Base-by-base conservation (phyloP, 352 stramenopile species). In the Pythium dissimile region DNA sequence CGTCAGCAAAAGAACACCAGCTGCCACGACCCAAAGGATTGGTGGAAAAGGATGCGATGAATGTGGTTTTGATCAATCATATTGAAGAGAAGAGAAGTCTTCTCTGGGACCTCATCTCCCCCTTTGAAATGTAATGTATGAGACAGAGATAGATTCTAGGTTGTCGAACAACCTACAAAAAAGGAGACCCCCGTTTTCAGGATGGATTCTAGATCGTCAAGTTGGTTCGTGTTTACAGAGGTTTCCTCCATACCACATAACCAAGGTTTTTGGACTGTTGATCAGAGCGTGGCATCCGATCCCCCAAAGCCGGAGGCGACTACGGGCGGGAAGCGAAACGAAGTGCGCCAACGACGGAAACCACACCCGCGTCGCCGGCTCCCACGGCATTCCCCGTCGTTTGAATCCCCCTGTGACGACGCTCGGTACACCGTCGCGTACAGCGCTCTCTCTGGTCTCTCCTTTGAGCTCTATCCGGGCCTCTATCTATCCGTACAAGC, bases 131-230 rank as follows among this genome's bases (percentile, higher is more conserved):
- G 16, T 62, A 44, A 55, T 62, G 2, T 18, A 28, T 62, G 54
- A 62, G 54, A 62, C 54, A 62, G 26, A 46, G 49, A 47, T 42
- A n/a, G n/a, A n/a, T n/a, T n/a, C n/a, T n/a, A n/a, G n/a, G 6
- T 42, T 20, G 42, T 48, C 47, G 32, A 42, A 38, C 54, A 54
- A 54, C 24, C 54, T 47, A 41, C 43, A 61, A 30, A 24, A 20
- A 16, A 18, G 11, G 38, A 18, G 21, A 13, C 38, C 38, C 38
- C 32, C 49, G 20, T 20, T 13, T 35, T 46, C 20, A 20, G 31
- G 34, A 37, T n/a, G n/a, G 16, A 34, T 55, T 55, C 30, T 18
- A 18, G 32, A 43, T n/a, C n/a, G n/a, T n/a, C n/a, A n/a, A n/a
- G n/a, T n/a, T n/a, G 9, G 7, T 43, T 30, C 46, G 24, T 16